These are phyloP conservation scores for Naganishia sp. DNA, from an alignment of 1,284 basidiomycete species.

Conservation along the genomic window DNA sequence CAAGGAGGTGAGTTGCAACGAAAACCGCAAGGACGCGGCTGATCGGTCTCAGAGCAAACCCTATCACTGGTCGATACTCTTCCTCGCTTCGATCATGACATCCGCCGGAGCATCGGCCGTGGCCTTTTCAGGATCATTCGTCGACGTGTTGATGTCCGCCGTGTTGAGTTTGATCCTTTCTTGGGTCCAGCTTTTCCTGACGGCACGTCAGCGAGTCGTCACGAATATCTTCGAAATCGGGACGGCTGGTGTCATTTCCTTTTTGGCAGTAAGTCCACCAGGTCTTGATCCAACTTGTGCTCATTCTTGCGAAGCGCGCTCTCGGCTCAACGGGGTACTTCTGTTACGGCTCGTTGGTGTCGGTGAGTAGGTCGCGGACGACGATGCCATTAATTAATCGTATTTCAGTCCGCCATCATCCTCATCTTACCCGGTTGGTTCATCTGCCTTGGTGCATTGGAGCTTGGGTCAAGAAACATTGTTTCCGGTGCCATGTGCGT, in stretches of 20 bases:
- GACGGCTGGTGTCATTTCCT: conserved; percentile 41
- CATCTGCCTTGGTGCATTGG: conserved; percentile 42
- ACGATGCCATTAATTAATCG: background rate
- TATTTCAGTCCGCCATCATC: conserved; percentile 38
- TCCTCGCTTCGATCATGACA: conserved; percentile 37
- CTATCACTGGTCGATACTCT: conserved; percentile 38
- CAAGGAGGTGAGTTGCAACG: conserved; percentile 33
- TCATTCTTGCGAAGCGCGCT: conserved; percentile 34
- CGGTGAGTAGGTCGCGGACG: conserved; percentile 31
- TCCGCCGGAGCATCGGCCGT: conserved; percentile 39
- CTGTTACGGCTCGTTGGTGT: conserved; percentile 41
- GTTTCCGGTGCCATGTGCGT: conserved; percentile 42
- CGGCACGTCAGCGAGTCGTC: conserved; percentile 37
- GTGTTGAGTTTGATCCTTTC: conserved; percentile 38
- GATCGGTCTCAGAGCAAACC: conserved; percentile 35
- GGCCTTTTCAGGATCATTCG: conserved; percentile 42
- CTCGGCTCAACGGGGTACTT: conserved; percentile 40
- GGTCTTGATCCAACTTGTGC: background rate
- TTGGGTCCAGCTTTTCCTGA: conserved; percentile 38
- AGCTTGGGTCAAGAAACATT: conserved; percentile 42
- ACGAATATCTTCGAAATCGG: conserved; percentile 43
- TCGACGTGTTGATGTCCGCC: conserved; percentile 42
- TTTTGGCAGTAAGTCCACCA: conserved; percentile 38
- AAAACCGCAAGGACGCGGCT: too few relatives aligned
- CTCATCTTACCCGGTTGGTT: conserved; percentile 44